A percentile compares a stretch with the other conserved stretches of the same genome.
phyloP scores from a whole-genome alignment of 2,329 filamentous ascomycete genomes.

The Trichoderma lentiforme region DNA sequence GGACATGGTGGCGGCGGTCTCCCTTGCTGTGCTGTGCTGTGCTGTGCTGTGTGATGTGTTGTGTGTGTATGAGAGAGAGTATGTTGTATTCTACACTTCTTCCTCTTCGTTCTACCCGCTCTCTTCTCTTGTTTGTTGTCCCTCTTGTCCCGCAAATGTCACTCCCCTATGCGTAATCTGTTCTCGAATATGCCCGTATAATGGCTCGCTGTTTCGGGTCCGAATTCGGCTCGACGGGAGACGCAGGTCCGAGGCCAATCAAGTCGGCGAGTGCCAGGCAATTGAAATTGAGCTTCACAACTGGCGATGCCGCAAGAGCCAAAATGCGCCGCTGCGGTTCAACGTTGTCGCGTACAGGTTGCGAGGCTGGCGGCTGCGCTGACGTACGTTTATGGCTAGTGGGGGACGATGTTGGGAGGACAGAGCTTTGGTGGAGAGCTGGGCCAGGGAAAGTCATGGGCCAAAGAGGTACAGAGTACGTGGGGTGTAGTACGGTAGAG shows the following conservation, averaged over 20 bases:
- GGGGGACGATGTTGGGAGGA: constrained; percentile 2
- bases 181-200: not conserved
- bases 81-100: constrained; percentile 7
- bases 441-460: not conserved
- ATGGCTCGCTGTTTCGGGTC: constrained; percentile 4
- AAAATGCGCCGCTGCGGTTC: constrained; percentile 1
- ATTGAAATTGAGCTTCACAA: constrained; percentile 15
- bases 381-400: constrained; percentile 30
- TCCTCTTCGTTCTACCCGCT: not conserved
- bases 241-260: constrained; percentile 1
- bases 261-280: not conserved
- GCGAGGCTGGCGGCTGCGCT: constrained; percentile 25
- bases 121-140: not conserved
- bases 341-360: constrained; percentile 9
- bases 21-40: not conserved
- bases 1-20: constrained; percentile 65
- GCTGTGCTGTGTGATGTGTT: not conserved
- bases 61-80: not conserved
- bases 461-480: constrained; percentile 7
- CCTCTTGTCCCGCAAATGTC: not conserved
- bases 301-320: not conserved
- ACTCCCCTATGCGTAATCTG: not conserved
- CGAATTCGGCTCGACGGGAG: not conserved
- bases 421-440: constrained; percentile 18
- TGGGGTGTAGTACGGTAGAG: not conserved